Evolutionary conservation across 2,329 filamentous ascomycete species (phyloP).

Genomic region (Hirsutella thompsonii): DNA sequence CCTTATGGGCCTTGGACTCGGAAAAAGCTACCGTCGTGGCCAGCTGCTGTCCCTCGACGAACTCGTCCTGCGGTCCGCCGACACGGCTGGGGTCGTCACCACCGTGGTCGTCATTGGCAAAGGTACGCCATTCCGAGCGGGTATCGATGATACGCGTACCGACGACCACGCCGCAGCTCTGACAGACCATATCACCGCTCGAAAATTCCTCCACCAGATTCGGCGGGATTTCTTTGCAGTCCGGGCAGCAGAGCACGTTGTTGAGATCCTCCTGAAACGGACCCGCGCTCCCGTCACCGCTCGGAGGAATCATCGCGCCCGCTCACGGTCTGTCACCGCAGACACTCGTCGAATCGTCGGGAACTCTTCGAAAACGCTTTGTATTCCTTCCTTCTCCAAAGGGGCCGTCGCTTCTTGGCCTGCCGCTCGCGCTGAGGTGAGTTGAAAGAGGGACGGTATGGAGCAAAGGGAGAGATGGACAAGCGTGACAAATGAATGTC

Average conservation of each 20-base stretch:
- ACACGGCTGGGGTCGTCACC: slow-evolving; percentile 97
- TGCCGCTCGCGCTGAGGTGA: slow-evolving; percentile 10
- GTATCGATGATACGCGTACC: slow-evolving; percentile 88
- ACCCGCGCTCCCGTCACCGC: slow-evolving; percentile 16
- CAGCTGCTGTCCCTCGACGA: slow-evolving; percentile 82
- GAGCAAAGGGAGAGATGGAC: too few relatives aligned
- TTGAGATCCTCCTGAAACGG: slow-evolving; percentile 74
- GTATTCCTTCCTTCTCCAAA: slow-evolving; percentile 19
- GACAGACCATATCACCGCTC: slow-evolving; percentile 84
- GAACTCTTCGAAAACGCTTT: slow-evolving; percentile 23
- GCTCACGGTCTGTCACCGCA: slow-evolving; percentile 27
- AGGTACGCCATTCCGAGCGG: slow-evolving; percentile 96
- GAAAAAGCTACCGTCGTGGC: slow-evolving; percentile 79
- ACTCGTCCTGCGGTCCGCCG: slow-evolving; percentile 80
- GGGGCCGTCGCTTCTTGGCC: slow-evolving; percentile 20
- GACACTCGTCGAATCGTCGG: slow-evolving; percentile 28
- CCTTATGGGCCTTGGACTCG: slow-evolving; percentile 57
- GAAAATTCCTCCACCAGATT: slow-evolving; percentile 90
- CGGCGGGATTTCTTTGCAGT: slow-evolving; percentile 86
- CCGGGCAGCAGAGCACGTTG: slow-evolving; percentile 71
- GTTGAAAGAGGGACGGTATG: too few relatives aligned
- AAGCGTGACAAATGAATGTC: too few relatives aligned
- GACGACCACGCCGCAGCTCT: slow-evolving; percentile 80
- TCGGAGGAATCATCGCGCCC: slow-evolving; percentile 32
- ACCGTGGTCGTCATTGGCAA: slow-evolving; percentile 94